Evolutionary conservation across 805 yeast genomes (phyloP).

Genomic region (Peterozyma xylosa): DNA sequence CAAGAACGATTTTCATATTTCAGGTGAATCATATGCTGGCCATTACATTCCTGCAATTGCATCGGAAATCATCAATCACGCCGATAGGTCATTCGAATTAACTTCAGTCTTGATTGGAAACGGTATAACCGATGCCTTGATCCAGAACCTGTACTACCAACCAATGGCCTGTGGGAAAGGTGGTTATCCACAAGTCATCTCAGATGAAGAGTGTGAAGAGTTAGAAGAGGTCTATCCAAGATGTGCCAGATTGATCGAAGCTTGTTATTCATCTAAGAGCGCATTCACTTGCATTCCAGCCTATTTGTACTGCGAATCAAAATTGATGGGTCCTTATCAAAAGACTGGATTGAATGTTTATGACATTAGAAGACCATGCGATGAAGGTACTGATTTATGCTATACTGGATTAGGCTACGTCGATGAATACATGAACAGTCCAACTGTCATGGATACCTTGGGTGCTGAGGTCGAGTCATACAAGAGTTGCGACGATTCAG

Average conservation of each 20-base stretch:
- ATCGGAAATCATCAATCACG: conserved; percentile 64
- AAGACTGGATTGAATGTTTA: conserved; percentile 86
- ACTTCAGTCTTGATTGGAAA: conserved; percentile 83
- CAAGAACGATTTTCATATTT: conserved; percentile 62
- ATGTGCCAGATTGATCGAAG: conserved; percentile 66
- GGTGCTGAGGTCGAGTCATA: conserved; percentile 86
- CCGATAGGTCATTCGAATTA: conserved; percentile 48
- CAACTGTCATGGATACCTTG: conserved; percentile 67
- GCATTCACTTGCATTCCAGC: conserved; percentile 91
- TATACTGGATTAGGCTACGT: conserved; percentile 73
- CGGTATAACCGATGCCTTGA: conserved; percentile 81
- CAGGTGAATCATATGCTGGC: conserved; percentile 94
- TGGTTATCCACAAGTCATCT: conserved; percentile 67
- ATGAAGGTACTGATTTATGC: conserved; percentile 55
- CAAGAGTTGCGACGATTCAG: conserved; percentile 69
- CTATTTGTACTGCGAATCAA: conserved; percentile 79
- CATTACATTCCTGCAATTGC: conserved; percentile 92
- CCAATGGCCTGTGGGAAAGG: conserved; percentile 97
- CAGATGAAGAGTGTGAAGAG: conserved; percentile 70
- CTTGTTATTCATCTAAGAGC: conserved; percentile 70
- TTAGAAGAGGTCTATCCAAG: conserved; percentile 67
- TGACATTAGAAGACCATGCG: conserved; percentile 80
- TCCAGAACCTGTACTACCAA: conserved; percentile 70
- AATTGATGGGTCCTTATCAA: conserved; percentile 74
- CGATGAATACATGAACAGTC: conserved; percentile 71